These are phyloP conservation scores for Lyophyllum atratum DNA, from an alignment of 768 basidiomycete species.

Conservation along the genomic window DNA sequence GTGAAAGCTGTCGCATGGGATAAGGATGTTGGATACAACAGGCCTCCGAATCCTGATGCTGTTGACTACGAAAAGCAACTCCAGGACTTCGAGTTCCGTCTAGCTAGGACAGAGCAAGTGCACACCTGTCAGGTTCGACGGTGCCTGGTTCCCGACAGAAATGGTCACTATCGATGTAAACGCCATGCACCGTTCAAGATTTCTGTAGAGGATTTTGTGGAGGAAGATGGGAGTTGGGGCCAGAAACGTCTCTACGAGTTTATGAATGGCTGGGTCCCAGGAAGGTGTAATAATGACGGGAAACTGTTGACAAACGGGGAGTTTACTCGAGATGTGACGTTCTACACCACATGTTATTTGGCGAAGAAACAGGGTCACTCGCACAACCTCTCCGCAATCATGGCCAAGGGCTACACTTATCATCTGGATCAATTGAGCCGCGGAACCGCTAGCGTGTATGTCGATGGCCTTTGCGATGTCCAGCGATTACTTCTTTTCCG, in stretches of 20 bases:
- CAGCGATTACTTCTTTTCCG: constrained; percentile 32
- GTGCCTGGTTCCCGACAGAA: constrained; percentile 23
- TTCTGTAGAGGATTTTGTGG: constrained; percentile 17
- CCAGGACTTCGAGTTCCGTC: constrained; percentile 18
- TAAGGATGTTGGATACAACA: constrained; percentile 27
- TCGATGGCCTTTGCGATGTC: constrained; percentile 20
- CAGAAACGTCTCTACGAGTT: constrained; percentile 22
- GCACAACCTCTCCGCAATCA: constrained; percentile 36
- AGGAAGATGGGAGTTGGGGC: constrained; percentile 26
- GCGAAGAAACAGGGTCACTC: constrained; percentile 32
- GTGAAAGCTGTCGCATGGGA: constrained; percentile 24
- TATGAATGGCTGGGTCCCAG: constrained; percentile 30
- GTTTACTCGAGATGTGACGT: neutral
- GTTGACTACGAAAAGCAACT: constrained; percentile 19
- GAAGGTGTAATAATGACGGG: constrained; percentile 39
- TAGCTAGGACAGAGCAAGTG: constrained; percentile 20
- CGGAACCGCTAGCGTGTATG: constrained; percentile 7
- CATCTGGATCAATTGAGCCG: constrained; percentile 15
- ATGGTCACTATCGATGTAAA: constrained; percentile 27
- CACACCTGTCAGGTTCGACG: constrained; percentile 28
- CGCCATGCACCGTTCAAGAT: constrained; percentile 27
- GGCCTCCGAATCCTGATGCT: neutral
- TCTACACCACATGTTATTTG: neutral
- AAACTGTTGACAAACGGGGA: constrained; percentile 35
- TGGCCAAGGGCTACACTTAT: constrained; percentile 31